Evolutionary conservation across 345 rosid genomes (phyloP), one percentile per base, ranked within the genome.

Genomic region (Pistacia atlantica): DNA sequence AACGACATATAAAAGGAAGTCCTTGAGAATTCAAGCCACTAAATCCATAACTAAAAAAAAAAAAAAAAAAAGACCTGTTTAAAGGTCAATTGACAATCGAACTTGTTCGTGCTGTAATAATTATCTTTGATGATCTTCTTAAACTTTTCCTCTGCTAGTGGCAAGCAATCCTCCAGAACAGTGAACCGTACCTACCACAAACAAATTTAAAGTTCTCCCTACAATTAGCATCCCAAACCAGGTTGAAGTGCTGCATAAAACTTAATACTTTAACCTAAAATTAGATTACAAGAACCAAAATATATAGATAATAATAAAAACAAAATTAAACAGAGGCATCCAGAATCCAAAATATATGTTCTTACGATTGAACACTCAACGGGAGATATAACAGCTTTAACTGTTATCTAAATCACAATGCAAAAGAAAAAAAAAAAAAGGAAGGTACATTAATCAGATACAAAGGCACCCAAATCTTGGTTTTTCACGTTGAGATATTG

Each of bases 91-190:
- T 79, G 80, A 67, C 75, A 52, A 51, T 76, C 31, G 17, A 79
- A 82, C 75, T 79, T 79, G 68, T 75, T 75, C 68, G 72, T 82
- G 65, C 25, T 11, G 73, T 75, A 79, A 62, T 75, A 82, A 33
- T 82, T 82, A 14, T 82, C 85, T 69, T 68, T 68, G 73, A 79
- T 82, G 46, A 48, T 79, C 66, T 59, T 67, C 33, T 68, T 82
- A 49, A 79, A 82, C 78, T 76, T 57, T 48, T 62, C 49, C 78
- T 79, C 82, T 31, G 78, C 64, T 46, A 75, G 13, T 3, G 85
- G 85, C 35, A 63, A 20, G 60, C 80, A 79, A 45, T 82, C 80
- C 57, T 82, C 68, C 60, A 38, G 12, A 62, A 79, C 57, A 22
- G 18, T 63, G 77, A 82, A 82, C 48, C 78, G 67, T 56, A 82